Evolutionary conservation across 306 rosid species (phyloP).

Genomic region (Vicia villosa): DNA sequence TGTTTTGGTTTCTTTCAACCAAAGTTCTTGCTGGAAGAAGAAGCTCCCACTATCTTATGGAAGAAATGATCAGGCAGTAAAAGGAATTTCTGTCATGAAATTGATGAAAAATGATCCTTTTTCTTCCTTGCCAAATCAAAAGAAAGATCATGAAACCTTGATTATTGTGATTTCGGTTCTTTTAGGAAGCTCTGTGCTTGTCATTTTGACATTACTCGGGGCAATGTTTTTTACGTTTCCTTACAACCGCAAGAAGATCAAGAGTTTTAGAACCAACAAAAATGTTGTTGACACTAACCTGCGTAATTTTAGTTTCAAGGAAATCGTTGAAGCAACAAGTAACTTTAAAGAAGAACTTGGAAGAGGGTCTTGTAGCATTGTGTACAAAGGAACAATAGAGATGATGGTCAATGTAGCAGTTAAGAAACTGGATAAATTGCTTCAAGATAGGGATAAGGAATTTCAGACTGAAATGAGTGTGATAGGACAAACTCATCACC

Average conservation of each 20-base stretch:
- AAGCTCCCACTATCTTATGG: conserved; percentile 46
- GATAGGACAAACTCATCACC: conserved; percentile 37
- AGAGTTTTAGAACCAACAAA: background rate
- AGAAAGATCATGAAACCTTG: conserved; percentile 18
- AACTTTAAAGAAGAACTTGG: conserved; percentile 41
- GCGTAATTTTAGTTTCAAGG: conserved; percentile 30
- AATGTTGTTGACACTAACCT: background rate
- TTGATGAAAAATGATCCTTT: conserved; percentile 34
- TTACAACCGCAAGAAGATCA: background rate
- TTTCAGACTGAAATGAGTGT: conserved; percentile 32
- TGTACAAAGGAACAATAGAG: conserved; percentile 39
- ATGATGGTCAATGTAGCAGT: conserved; percentile 34
- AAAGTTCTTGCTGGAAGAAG: conserved; percentile 38
- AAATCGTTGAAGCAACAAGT: conserved; percentile 39
- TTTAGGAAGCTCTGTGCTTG: conserved; percentile 36
- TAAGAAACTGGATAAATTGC: conserved; percentile 27
- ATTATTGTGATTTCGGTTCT: conserved; percentile 33
- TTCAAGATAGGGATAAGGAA: conserved; percentile 31
- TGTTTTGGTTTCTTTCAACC: conserved; percentile 2
- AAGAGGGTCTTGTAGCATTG: conserved; percentile 37
- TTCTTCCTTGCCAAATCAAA: background rate
- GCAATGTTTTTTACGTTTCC: conserved; percentile 17
- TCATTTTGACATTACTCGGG: conserved; percentile 25
- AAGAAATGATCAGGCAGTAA: background rate
- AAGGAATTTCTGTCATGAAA: conserved; percentile 36